Percentiles rank a stretch among this genome's conserved stretches.
Evolutionary conservation across 2,329 filamentous ascomycete species (phyloP).

Genomic region (Simplicillium aogashimaense): DNA sequence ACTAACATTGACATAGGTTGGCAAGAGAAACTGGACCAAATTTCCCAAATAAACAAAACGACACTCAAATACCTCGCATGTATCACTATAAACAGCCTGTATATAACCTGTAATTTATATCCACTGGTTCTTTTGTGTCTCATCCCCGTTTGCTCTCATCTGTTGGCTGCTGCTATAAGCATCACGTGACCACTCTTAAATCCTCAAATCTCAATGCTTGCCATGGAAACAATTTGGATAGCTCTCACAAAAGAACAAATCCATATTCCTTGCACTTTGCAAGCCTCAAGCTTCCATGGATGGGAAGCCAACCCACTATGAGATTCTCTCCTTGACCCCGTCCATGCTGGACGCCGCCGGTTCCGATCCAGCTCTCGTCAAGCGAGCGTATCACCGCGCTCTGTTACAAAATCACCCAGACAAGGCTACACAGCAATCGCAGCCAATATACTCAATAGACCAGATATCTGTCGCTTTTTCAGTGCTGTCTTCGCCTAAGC

Average conservation of each 20-base stretch:
- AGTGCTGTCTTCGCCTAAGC: slow-evolving; percentile 39
- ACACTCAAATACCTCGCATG: not conserved
- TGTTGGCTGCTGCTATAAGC: not conserved
- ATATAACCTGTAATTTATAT: slow-evolving; percentile 16
- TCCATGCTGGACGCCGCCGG: slow-evolving; percentile 32
- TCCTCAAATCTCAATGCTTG: slow-evolving; percentile 1
- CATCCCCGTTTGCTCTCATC: not conserved
- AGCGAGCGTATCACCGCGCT: slow-evolving; percentile 54
- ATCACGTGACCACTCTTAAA: not conserved
- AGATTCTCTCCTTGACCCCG: slow-evolving; percentile 46
- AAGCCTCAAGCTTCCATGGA: slow-evolving; percentile 8
- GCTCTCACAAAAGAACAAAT: too few species aligned
- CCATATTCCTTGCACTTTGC: too few species aligned
- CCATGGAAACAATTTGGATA: too few species aligned
- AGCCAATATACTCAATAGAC: slow-evolving; percentile 41
- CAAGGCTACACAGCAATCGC: slow-evolving; percentile 25
- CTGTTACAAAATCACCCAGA: slow-evolving; percentile 59
- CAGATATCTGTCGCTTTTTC: slow-evolving; percentile 52
- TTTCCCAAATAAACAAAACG: slow-evolving; percentile 40
- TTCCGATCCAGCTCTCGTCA: slow-evolving; percentile 39
- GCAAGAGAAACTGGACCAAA: slow-evolving; percentile 45
- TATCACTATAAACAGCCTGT: slow-evolving; percentile 4
- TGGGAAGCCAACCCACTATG: slow-evolving; percentile 41
- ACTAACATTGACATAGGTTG: slow-evolving; percentile 28
- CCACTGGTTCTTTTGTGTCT: not conserved